phyloP scores from a whole-genome alignment of 768 basidiomycete genomes.

The Tylopilus balloui region DNA sequence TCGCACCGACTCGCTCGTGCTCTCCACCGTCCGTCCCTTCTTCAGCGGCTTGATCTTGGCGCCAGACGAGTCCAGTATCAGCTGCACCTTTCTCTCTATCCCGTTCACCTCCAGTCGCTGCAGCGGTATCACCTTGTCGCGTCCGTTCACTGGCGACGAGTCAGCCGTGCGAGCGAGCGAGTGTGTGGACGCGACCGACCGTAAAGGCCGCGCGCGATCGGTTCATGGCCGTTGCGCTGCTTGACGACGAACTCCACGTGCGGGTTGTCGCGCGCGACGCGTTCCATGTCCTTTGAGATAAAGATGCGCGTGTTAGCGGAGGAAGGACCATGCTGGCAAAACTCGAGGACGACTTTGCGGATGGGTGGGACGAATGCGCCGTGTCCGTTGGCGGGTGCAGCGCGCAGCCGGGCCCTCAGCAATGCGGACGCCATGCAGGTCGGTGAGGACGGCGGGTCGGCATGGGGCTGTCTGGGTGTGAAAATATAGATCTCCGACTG shows the following conservation, averaged over 20 bases:
- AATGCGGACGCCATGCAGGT: constrained; percentile 37
- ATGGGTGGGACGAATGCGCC: constrained; percentile 67
- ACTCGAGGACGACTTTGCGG: constrained; percentile 87
- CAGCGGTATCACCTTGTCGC: constrained; percentile 84
- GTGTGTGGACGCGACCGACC: constrained; percentile 36
- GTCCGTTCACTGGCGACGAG: constrained; percentile 63
- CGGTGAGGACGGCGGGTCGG: constrained; percentile 1
- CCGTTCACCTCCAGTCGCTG: constrained; percentile 69
- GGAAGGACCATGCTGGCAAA: constrained; percentile 77
- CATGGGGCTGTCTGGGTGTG: constrained; percentile 23
- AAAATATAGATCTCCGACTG: constrained; percentile 19
- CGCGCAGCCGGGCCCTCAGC: constrained; percentile 45
- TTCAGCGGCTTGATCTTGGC: constrained; percentile 81
- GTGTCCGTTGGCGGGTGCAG: constrained; percentile 72
- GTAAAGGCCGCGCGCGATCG: constrained; percentile 81
- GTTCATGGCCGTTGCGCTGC: constrained; percentile 70
- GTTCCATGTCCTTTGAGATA: constrained; percentile 57
- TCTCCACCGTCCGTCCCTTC: constrained; percentile 60
- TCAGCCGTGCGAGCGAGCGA: constrained; percentile 8
- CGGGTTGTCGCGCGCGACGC: constrained; percentile 67
- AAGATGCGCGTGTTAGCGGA: constrained; percentile 69
- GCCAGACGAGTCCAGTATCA: constrained; percentile 84
- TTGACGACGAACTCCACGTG: constrained; percentile 83
- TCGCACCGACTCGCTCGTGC: constrained; percentile 72
- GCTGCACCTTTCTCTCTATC: constrained; percentile 73